These are phyloP conservation scores for Pichia ethanolica DNA, from an alignment of 805 yeast species.

Conservation along the genomic window DNA sequence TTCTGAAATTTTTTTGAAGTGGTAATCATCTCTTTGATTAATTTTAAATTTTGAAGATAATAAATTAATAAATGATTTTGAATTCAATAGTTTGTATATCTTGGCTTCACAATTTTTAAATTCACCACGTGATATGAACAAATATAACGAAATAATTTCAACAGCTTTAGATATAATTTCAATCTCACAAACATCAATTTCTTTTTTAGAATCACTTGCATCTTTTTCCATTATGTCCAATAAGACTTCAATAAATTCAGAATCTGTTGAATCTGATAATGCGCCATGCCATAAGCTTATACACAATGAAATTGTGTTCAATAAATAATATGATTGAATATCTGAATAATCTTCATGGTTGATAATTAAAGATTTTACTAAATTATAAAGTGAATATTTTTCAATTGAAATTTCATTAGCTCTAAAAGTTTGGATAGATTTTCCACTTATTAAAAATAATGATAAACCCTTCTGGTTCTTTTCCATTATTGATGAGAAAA, in stretches of 20 bases:
- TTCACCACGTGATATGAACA: constrained; percentile 45
- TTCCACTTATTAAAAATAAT: constrained; percentile 57
- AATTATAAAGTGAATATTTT: constrained; percentile 42
- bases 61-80: constrained; percentile 25
- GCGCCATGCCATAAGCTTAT: constrained; percentile 72
- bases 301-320: constrained; percentile 68
- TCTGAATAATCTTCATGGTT: constrained; percentile 50
- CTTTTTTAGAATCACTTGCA: constrained; percentile 22
- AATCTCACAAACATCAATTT: constrained; percentile 40
- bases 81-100: constrained; percentile 26
- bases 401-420: constrained; percentile 9
- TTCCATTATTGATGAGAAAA: constrained; percentile 59
- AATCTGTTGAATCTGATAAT: constrained; percentile 42
- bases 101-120: constrained; percentile 33
- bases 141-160: constrained; percentile 65
- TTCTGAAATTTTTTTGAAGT: constrained; percentile 30
- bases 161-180: constrained; percentile 59
- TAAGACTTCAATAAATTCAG: constrained; percentile 37
- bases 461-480: constrained; percentile 77
- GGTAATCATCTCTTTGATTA: constrained; percentile 12
- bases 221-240: constrained; percentile 13
- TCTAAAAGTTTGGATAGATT: constrained; percentile 29
- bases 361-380: constrained; percentile 48
- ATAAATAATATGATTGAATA: constrained; percentile 54
- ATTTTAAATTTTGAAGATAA: constrained; percentile 35